Base-by-base conservation (phyloP, 768 basidiomycete species). In the Leccinum subgranulosum region DNA sequence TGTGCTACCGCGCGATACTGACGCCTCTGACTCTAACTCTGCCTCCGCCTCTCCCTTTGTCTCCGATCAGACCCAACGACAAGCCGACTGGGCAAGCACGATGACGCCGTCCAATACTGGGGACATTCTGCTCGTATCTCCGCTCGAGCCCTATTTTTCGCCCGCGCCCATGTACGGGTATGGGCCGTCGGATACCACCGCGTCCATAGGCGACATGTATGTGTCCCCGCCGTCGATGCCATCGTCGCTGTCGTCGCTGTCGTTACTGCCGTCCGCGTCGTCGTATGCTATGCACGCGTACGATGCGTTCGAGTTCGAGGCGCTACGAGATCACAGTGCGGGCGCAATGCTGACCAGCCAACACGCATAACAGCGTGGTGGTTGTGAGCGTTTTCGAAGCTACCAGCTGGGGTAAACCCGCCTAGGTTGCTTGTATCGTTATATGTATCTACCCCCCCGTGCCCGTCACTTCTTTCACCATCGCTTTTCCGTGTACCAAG, bases 261-360 rank as follows among this genome's bases (percentile, higher is more conserved):
- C 19, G 19, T n/a, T 41, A n/a, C 39, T 41, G n/a, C 39, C 39
- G 1, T 43, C 60, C 12, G 14, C 57, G 29, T 33, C 66, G 17
- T 27, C 60, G 21, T 68, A 61, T 25, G 14, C 58, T 29, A 54
- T 64, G 10, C 45, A 60, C 51, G 54, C 69, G 17, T 70, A 66
- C 39, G 75, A 76, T 57, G 59, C 70, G 17, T 66, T 73, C 50
- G 74, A 69, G n/a, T 71, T 73, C 21, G 75, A 73, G 56, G 53
- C 63, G 19, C 57, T 72, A 14, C 69, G 63, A 19, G 75, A 72
- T 49, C 69, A 74, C 29, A 60, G 57, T 58, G 53, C 60, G 29
- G 50, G 39, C 19, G 52, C 46, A 15, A n/a, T 58, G 31, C 55
- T 67, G n/a, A 49, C 66, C 12, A 54, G 61, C 53, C 69, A 64